A percentile compares a stretch with the other conserved stretches of the same genome.
phyloP scores from a whole-genome alignment of 495 filamentous ascomycete species.

The Xylaria scruposa region DNA sequence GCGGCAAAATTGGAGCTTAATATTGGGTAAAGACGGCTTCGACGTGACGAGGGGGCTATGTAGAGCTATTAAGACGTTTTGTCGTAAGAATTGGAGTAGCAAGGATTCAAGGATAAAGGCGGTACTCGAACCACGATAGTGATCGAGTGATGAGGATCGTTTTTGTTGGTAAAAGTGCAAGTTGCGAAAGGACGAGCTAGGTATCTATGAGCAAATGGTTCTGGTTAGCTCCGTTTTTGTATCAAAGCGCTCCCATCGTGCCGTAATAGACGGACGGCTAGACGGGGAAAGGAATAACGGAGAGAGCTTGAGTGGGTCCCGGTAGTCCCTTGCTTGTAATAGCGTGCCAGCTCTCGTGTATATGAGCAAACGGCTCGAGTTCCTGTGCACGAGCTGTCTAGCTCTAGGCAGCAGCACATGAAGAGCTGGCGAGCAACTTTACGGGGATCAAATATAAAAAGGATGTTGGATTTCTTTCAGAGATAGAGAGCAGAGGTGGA shows the following conservation, averaged over 20 bases:
- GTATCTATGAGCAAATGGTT: neutral
- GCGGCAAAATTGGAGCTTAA: neutral
- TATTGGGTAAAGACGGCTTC: neutral
- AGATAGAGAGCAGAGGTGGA: neutral
- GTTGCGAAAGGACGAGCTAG: conserved; percentile 18
- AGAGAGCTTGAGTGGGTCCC: neutral
- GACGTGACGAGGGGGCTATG: neutral
- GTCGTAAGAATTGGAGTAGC: neutral
- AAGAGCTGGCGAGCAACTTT: neutral
- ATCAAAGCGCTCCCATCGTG: neutral
- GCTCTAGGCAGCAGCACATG: neutral
- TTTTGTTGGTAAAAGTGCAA: neutral
- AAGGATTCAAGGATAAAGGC: neutral
- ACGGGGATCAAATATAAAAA: neutral
- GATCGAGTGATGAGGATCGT: neutral
- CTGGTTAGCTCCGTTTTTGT: conserved; percentile 1
- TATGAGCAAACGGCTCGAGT: neutral
- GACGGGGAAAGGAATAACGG: neutral
- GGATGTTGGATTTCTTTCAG: neutral
- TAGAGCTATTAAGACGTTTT: neutral
- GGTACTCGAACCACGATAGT: neutral
- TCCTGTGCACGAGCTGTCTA: neutral
- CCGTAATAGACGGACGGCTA: conserved; percentile 11
- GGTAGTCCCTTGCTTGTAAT: neutral
- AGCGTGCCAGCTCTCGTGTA: neutral